Evolutionary conservation across 2,329 filamentous ascomycete species (phyloP), one percentile per base, ranked within the genome.

Genomic region (Endoconidiophora laricicola): DNA sequence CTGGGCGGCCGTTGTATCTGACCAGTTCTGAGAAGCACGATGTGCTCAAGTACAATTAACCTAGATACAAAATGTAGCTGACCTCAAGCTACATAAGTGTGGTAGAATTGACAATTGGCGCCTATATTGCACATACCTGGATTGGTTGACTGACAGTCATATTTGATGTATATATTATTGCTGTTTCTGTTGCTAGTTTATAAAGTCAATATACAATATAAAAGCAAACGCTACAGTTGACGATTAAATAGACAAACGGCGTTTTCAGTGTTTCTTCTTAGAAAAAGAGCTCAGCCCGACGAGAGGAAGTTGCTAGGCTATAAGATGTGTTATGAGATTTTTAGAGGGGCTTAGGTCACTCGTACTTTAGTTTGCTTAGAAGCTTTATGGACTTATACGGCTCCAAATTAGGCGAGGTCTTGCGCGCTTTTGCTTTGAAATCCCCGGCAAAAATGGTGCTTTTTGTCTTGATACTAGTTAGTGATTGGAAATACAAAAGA

Each of bases 361-460:
- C 40, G 40, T 43, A 10, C 20, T 43, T 20, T 20, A 23, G 18
- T 18, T 43, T 16, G 23, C 29, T 49, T 20, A 40, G 29, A 49
- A 39, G 43, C 44, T 38, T 38, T 38, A 33, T 9, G 42, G 33
- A 44, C 14, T 24, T 23, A 16, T 29, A 14, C 9, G 9, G 6
- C 18, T 14, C 42, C 23, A 18, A 23, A 42, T 42, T 42, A 12
- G 40, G 40, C 46, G 39, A 41, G 37, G 24, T 18, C 46, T 39
- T 36, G 55, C 54, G 14, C 24, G 39, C 20, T 44, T 18, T 53
- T 65, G 62, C 62, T 65, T 64, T 64, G 62, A 65, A 65, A 65
- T 64, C 62, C 51, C 33, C 16, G 16, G 16, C 16, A 16, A 20
- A 9, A 29, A 29, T 2, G 3, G 0, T 24, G 4, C 26, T 18